phyloP scores from a whole-genome alignment of 257 asterid genomes.

The Nicotiana tabacum region DNA sequence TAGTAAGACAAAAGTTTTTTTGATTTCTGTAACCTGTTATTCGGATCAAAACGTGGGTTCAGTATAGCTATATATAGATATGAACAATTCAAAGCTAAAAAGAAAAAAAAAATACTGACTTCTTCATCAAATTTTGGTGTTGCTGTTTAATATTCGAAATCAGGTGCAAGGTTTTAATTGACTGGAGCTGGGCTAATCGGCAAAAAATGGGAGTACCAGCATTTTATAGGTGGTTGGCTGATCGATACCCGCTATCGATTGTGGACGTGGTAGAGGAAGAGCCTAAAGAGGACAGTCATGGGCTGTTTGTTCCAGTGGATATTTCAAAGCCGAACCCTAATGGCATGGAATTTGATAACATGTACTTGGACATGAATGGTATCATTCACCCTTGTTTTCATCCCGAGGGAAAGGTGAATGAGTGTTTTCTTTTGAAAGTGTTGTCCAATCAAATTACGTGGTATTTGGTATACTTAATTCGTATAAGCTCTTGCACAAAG shows the following conservation, averaged over 20 bases:
- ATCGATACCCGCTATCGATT: slow-evolving; percentile 80
- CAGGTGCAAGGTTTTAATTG: neutral
- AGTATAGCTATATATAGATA: neutral
- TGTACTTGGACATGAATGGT: slow-evolving; percentile 93
- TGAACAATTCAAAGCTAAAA: neutral
- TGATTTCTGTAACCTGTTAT: neutral
- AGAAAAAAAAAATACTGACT: neutral
- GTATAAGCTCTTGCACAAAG: neutral
- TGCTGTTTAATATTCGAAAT: neutral
- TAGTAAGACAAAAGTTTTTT: neutral
- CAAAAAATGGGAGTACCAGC: slow-evolving; percentile 87
- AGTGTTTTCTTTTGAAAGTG: neutral
- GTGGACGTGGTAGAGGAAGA: slow-evolving; percentile 83
- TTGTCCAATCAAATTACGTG: neutral
- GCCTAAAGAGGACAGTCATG: slow-evolving; percentile 33
- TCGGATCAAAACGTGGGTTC: neutral
- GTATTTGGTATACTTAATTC: neutral
- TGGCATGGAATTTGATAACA: slow-evolving; percentile 81
- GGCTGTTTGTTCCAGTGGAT: slow-evolving; percentile 37
- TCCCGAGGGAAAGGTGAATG: slow-evolving; percentile 79
- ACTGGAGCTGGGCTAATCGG: neutral
- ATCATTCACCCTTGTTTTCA: slow-evolving; percentile 97
- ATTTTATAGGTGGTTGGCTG: slow-evolving; percentile 92
- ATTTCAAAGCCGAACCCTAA: slow-evolving; percentile 80
- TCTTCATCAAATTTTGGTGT: neutral